phyloP scores from a whole-genome alignment of 2,329 filamentous ascomycete genomes.

The Bisporella sp. region DNA sequence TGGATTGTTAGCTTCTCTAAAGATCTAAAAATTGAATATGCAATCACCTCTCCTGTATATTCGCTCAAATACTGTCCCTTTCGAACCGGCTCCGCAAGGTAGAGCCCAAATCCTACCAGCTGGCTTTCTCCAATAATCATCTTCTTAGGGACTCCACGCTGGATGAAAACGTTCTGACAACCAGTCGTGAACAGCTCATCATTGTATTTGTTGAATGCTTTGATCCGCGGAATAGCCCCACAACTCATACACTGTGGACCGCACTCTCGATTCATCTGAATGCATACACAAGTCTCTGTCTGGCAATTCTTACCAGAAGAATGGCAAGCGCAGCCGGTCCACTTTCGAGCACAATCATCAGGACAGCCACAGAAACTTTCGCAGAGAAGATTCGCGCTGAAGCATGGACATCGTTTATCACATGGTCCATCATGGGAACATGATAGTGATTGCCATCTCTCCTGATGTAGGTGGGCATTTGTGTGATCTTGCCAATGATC shows the following conservation, averaged over 20 bases:
- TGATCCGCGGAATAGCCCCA: conserved; percentile 60
- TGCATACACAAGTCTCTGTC: conserved; percentile 61
- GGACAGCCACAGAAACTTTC: conserved; percentile 66
- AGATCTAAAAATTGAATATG: conserved; percentile 30
- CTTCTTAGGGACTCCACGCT: conserved; percentile 58
- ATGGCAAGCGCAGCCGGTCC: conserved; percentile 61
- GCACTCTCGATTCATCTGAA: conserved; percentile 69
- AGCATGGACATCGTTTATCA: conserved; percentile 54
- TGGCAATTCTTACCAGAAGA: conserved; percentile 47
- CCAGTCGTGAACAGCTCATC: conserved; percentile 47
- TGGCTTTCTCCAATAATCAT: conserved; percentile 65
- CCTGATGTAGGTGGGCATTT: conserved; percentile 19
- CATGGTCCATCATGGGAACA: conserved; percentile 67
- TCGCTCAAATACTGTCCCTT: conserved; percentile 71
- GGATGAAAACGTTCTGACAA: conserved; percentile 68
- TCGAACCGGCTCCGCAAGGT: conserved; percentile 38
- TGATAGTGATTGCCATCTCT: conserved; percentile 38
- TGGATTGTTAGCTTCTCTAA: neutral
- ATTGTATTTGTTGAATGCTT: conserved; percentile 59
- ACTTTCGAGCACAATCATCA: conserved; percentile 54
- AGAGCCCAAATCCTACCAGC: conserved; percentile 69
- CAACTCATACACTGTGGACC: conserved; percentile 69
- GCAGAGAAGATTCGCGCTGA: conserved; percentile 54
- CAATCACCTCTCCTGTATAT: conserved; percentile 64
- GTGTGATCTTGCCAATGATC: conserved; percentile 19